These are phyloP conservation scores for Lachancea kluyveri DNA, from an alignment of 805 yeast species.

Conservation along the genomic window DNA sequence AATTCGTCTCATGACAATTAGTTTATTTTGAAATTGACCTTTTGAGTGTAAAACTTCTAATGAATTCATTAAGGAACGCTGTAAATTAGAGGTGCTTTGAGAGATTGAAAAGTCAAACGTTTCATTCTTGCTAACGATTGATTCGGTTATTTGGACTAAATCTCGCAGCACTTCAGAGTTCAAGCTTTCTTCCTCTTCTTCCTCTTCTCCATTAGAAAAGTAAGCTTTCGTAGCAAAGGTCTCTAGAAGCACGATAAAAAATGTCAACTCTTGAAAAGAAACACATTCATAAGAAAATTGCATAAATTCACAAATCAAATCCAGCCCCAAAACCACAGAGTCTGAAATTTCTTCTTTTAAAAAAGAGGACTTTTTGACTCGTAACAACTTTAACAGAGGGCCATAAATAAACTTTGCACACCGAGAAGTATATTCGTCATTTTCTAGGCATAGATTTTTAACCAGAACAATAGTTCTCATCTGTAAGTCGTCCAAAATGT, in stretches of 20 bases:
- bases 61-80: slow-evolving; percentile 13
- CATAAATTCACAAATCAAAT: slow-evolving; percentile 18
- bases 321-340: slow-evolving; percentile 7
- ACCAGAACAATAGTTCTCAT: slow-evolving; percentile 24
- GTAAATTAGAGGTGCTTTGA: slow-evolving; percentile 10
- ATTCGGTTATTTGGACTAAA: slow-evolving; percentile 19
- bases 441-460: slow-evolving; percentile 25
- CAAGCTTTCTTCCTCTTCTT: slow-evolving; percentile 15
- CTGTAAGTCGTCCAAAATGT: slow-evolving; percentile 15
- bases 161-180: slow-evolving; percentile 17
- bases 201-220: slow-evolving; percentile 11
- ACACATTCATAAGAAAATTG: slow-evolving; percentile 8
- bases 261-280: slow-evolving; percentile 8
- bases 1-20: slow-evolving; percentile 29
- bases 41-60: slow-evolving; percentile 14
- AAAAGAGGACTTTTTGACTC: neutral
- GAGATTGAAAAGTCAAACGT: slow-evolving; percentile 10
- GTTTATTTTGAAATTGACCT: slow-evolving; percentile 19
- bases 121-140: slow-evolving; percentile 11
- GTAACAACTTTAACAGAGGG: slow-evolving; percentile 15
- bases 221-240: too few species aligned
- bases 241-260: slow-evolving; percentile 9
- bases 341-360: slow-evolving; percentile 1
- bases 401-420: slow-evolving; percentile 12
- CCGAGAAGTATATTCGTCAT: slow-evolving; percentile 13